phyloP scores from a whole-genome alignment of 164 flowering plant genomes.

The Magnolia sinica region DNA sequence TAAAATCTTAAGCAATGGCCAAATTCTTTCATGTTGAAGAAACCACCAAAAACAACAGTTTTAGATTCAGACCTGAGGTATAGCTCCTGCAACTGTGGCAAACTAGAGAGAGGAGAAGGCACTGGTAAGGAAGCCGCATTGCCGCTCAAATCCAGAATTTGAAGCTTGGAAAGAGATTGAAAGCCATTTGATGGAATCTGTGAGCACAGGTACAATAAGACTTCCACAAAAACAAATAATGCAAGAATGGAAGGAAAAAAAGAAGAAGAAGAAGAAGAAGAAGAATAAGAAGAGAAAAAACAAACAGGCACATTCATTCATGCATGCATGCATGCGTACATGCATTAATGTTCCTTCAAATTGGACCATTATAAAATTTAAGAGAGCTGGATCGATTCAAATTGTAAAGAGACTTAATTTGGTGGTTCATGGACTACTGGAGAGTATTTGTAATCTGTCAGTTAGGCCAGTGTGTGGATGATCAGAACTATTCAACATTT shows the following conservation, averaged over 20 bases:
- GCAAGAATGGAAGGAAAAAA: not conserved
- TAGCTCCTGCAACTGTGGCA: slow-evolving; percentile 80
- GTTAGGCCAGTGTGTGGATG: too few species aligned
- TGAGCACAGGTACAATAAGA: slow-evolving; percentile 5
- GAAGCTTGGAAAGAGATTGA: slow-evolving; percentile 55
- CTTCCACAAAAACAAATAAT: not conserved
- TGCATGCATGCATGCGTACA: too few species aligned
- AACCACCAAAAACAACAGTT: not conserved
- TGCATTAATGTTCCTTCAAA: too few species aligned
- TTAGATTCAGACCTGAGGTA: slow-evolving; percentile 59
- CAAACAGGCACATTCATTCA: too few species aligned
- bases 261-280: not conserved
- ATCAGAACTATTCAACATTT: too few species aligned
- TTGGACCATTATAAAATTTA: too few species aligned
- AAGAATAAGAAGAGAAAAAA: too few species aligned
- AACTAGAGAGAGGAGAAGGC: slow-evolving; percentile 50
- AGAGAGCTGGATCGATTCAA: too few species aligned
- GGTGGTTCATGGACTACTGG: too few species aligned
- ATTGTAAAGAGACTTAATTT: too few species aligned
- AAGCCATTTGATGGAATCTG: slow-evolving; percentile 87
- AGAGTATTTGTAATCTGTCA: too few species aligned
- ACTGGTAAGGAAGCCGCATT: slow-evolving; percentile 55
- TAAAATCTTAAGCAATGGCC: not conserved
- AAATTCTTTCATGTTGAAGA: not conserved
- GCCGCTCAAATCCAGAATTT: slow-evolving; percentile 87